phyloP scores from a whole-genome alignment of 495 filamentous ascomycete species.

The Halenospora varia region DNA sequence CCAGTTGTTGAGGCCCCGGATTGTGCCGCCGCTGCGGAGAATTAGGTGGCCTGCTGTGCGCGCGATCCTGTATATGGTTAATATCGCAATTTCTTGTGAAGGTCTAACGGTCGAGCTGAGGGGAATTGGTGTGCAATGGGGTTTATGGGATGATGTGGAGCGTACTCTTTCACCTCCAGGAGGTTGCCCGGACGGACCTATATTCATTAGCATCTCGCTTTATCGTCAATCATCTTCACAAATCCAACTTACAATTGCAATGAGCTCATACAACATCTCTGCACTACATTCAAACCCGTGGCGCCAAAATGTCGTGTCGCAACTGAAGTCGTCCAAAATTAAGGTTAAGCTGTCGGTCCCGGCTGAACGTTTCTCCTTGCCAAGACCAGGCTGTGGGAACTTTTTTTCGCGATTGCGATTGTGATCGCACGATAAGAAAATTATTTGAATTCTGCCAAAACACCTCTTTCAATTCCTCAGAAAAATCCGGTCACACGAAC shows the following conservation, averaged over 20 bases:
- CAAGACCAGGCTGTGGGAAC: not conserved
- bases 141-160: slow-evolving; percentile 10
- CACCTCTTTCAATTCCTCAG: too few species aligned
- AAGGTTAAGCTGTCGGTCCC: not conserved
- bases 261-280: slow-evolving; percentile 92
- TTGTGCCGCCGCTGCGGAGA: slow-evolving; percentile 80
- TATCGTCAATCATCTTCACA: too few species aligned
- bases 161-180: slow-evolving; percentile 90
- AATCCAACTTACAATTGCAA: slow-evolving; percentile 77
- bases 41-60: slow-evolving; percentile 78
- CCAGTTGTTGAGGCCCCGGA: slow-evolving; percentile 93
- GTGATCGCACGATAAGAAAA: slow-evolving; percentile 9
- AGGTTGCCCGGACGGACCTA: slow-evolving; percentile 88
- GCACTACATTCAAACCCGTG: slow-evolving; percentile 4
- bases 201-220: not conserved
- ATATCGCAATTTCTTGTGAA: slow-evolving; percentile 1
- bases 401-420: slow-evolving; percentile 2
- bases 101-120: not conserved
- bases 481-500: too few species aligned
- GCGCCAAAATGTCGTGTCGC: not conserved
- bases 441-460: slow-evolving; percentile 1
- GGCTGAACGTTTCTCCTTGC: slow-evolving; percentile 1
- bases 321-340: not conserved
- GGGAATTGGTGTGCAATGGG: not conserved
- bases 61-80: slow-evolving; percentile 62